phyloP scores from a whole-genome alignment of 176 grass and related monocot species.

The Carex myosuroides region DNA sequence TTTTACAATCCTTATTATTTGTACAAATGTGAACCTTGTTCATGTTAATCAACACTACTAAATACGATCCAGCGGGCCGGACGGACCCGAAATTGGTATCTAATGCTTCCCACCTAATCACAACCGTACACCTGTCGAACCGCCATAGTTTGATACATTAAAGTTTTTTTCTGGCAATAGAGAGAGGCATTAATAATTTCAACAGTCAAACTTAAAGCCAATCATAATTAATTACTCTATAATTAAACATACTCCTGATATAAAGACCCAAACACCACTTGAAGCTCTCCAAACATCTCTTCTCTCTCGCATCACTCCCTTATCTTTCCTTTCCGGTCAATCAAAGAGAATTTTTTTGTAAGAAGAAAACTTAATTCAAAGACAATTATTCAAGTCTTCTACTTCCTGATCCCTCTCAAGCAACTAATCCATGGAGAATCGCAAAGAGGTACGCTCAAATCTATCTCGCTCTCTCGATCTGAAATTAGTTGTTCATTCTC shows the following conservation, averaged over 20 bases:
- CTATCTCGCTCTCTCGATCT: not conserved
- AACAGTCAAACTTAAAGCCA: conserved; percentile 7
- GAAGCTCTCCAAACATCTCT: not conserved
- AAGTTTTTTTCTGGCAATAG: not conserved
- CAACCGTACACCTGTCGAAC: conserved; percentile 2
- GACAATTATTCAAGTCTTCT: not conserved
- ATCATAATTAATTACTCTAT: not conserved
- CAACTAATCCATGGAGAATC: conserved; percentile 45
- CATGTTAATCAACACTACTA: not conserved
- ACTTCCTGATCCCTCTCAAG: not conserved
- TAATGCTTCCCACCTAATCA: conserved; percentile 17
- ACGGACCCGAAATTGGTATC: not conserved
- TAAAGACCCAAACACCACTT: not conserved
- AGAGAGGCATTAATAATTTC: not conserved
- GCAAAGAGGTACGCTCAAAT: conserved; percentile 45
- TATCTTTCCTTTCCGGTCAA: not conserved
- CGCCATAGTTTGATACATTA: not conserved
- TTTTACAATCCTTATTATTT: not conserved
- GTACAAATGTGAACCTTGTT: not conserved
- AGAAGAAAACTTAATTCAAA: not conserved
- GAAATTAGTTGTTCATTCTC: not conserved
- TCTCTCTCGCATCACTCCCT: not conserved
- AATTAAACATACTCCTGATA: conserved; percentile 10
- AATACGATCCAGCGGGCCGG: not conserved
- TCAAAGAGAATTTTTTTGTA: not conserved